Evolutionary conservation across 768 basidiomycete genomes (phyloP).

Genomic region (Rubroboletus satanas): DNA sequence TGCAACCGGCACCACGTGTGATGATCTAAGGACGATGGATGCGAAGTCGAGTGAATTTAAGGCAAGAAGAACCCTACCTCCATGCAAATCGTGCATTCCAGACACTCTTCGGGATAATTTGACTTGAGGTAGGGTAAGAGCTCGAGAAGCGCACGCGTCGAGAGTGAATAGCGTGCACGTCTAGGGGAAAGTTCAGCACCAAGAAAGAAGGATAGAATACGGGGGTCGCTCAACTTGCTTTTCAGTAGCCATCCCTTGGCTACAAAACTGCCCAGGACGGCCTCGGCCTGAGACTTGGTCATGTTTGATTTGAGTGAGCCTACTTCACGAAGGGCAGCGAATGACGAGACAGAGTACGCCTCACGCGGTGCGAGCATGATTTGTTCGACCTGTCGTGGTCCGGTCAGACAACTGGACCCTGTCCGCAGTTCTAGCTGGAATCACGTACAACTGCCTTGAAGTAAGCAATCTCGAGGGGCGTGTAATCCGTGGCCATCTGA

Average conservation of each 20-base stretch:
- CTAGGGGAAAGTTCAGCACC: constrained; percentile 31
- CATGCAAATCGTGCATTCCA: constrained; percentile 71
- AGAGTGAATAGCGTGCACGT: constrained; percentile 70
- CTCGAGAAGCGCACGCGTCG: constrained; percentile 70
- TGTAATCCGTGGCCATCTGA: constrained; percentile 82
- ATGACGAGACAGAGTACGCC: constrained; percentile 71
- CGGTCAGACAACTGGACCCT: not conserved
- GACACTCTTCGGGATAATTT: constrained; percentile 64
- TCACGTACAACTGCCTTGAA: constrained; percentile 75
- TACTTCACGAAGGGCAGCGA: constrained; percentile 72
- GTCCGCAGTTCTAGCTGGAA: not conserved
- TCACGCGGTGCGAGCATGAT: constrained; percentile 79
- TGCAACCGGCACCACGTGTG: constrained; percentile 66
- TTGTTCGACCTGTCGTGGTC: constrained; percentile 65
- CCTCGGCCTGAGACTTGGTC: constrained; percentile 72
- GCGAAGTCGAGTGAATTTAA: not conserved
- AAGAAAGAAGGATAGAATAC: not conserved
- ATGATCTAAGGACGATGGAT: constrained; percentile 44
- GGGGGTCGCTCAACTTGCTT: constrained; percentile 57
- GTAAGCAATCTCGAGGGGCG: constrained; percentile 71
- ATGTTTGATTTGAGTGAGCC: constrained; percentile 56
- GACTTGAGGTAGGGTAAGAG: constrained; percentile 69
- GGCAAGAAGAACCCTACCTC: constrained; percentile 44
- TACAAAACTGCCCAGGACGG: constrained; percentile 72
- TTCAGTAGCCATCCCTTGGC: constrained; percentile 76